Base-by-base conservation (phyloP, 2,329 filamentous ascomycete species). In the Clonostachys byssicola region DNA sequence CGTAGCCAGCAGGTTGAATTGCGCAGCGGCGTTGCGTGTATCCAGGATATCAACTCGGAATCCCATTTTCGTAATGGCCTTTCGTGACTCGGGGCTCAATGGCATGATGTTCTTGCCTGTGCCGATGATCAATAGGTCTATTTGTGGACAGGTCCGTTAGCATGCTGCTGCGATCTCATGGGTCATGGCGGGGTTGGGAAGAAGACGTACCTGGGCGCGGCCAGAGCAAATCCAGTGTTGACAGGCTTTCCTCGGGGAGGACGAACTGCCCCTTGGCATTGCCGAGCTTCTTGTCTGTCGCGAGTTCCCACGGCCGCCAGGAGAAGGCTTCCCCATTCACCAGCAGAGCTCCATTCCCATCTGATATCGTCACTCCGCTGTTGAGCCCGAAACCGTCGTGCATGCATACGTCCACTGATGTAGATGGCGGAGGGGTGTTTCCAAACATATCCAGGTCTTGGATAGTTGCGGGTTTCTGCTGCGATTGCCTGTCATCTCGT, bases 1-100 rank as follows among this genome's bases (percentile, higher is more conserved):
- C 16, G 91, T 97, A n/a, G 91, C 92, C 47, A 99, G 71, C 59
- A 99, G 64, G 62, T 99, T 99, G 66, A 94, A 99, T 64, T 96
- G 91, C 34, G 92, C 87, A 2, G 92, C 89, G 9, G 94, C 94
- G 67, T 97, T 97, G 52, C 90, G 77, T 34, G 94, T 97, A 68
- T 97, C 94, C 60, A 92, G 79, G 5, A 96, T 78, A 60, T 99
- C 94, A 6, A 97, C 76, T 48, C 89, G 77, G 56, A 97, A 88
- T 0, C 94, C 94, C 40, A 97, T 67, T 33, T 80, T 78, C 51
- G 85, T 86, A 48, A 99, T 82, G 56, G 83, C 76, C 49, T 75
- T 76, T 56, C 86, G 83, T 40, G 89, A 89, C 55, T 83, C 77
- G 1, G 88, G 88, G 47, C 87, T 89, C 8, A 97, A 68, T 1